Percentiles rank a stretch among this genome's conserved stretches.
phyloP scores from a whole-genome alignment of 768 basidiomycete species.

The Antrodiella citrinella region DNA sequence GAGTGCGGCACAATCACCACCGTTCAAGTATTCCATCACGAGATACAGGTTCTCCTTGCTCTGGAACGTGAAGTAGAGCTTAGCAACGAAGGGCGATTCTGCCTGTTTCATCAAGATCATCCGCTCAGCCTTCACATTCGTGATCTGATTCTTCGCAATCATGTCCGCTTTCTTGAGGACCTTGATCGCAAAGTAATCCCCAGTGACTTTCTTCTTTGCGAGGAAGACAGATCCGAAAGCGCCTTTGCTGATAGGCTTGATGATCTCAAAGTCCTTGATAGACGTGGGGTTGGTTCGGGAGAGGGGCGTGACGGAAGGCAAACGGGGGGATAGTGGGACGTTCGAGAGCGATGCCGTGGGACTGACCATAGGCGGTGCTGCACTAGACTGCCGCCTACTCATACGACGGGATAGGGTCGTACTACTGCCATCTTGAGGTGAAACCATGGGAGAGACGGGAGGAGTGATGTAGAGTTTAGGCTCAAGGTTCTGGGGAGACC shows the following conservation, averaged over 20 bases:
- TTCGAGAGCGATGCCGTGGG: slow-evolving; percentile 32
- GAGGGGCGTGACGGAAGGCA: slow-evolving; percentile 69
- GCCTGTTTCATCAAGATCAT: slow-evolving; percentile 99
- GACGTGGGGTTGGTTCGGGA: slow-evolving; percentile 80
- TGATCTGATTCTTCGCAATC: slow-evolving; percentile 99
- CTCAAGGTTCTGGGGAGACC: slow-evolving; percentile 57
- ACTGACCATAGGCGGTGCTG: slow-evolving; percentile 50
- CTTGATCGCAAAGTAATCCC: slow-evolving; percentile 99
- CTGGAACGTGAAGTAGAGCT: slow-evolving; percentile 98
- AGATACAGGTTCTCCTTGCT: slow-evolving; percentile 98
- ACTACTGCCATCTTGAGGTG: slow-evolving; percentile 38
- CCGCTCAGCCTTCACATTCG: slow-evolving; percentile 98
- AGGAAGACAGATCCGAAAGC: slow-evolving; percentile 98
- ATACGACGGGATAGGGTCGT: slow-evolving; percentile 40
- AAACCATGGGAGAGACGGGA: slow-evolving; percentile 52
- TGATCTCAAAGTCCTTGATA: slow-evolving; percentile 98
- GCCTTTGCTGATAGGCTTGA: slow-evolving; percentile 98
- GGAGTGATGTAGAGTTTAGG: slow-evolving; percentile 67
- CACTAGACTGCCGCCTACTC: slow-evolving; percentile 60
- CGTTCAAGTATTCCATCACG: slow-evolving; percentile 99
- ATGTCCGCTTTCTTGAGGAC: slow-evolving; percentile 99
- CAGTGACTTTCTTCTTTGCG: slow-evolving; percentile 96
- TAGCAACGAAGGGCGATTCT: slow-evolving; percentile 95
- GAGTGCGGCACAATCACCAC: slow-evolving; percentile 94
- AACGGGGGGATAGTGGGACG: slow-evolving; percentile 78